phyloP scores from a whole-genome alignment of 768 basidiomycete species.

The Erythrobasidium yunnanense region DNA sequence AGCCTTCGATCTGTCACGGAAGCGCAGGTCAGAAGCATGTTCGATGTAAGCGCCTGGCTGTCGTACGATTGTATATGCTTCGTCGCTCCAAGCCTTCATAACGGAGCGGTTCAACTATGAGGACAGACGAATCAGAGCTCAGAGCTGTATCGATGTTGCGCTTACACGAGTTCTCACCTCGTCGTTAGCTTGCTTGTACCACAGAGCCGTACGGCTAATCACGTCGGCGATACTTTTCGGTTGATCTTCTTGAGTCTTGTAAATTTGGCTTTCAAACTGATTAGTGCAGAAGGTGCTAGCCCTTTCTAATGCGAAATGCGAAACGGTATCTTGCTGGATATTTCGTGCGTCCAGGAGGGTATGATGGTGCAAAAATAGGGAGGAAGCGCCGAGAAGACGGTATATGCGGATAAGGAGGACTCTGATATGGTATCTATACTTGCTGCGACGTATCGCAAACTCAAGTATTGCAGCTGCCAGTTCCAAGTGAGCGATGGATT shows the following conservation, averaged over 20 bases:
- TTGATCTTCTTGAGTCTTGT: slow-evolving; percentile 46
- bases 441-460: slow-evolving; percentile 59
- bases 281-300: slow-evolving; percentile 74
- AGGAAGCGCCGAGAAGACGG: slow-evolving; percentile 62
- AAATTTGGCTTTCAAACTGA: slow-evolving; percentile 59
- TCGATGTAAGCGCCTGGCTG: background rate
- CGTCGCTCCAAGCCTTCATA: background rate
- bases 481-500: slow-evolving; percentile 53
- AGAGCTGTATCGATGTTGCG: background rate
- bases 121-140: slow-evolving; percentile 63
- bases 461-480: slow-evolving; percentile 60
- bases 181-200: slow-evolving; percentile 6
- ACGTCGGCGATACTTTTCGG: slow-evolving; percentile 55
- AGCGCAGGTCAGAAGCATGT: background rate
- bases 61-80: background rate
- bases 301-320: slow-evolving; percentile 67
- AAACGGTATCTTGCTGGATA: slow-evolving; percentile 78
- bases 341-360: slow-evolving; percentile 66
- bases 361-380: slow-evolving; percentile 66
- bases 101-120: background rate
- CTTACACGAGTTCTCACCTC: slow-evolving; percentile 27
- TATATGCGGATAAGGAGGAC: slow-evolving; percentile 70
- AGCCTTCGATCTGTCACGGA: slow-evolving; percentile 16
- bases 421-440: slow-evolving; percentile 66
- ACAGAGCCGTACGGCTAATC: slow-evolving; percentile 24